Evolutionary conservation across 2,329 filamentous ascomycete genomes (phyloP), one percentile per base, ranked within the genome.

Genomic region (Coniella lustricola): DNA sequence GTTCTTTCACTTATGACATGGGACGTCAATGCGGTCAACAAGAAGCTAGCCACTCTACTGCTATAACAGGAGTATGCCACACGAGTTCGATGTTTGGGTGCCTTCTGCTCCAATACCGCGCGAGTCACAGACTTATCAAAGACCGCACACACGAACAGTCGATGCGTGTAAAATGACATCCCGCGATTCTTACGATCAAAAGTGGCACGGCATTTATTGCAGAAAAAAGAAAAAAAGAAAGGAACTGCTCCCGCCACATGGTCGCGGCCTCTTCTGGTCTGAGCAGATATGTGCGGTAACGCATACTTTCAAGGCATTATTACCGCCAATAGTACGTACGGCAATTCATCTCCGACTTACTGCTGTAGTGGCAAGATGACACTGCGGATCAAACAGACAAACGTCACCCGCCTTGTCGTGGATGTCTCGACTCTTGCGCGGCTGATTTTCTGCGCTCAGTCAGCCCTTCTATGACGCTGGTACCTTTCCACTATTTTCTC

Each of bases 1-100:
- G 49, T 50, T 58, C 54, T 49, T 56, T 42, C 20, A 25, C 38
- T 49, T 54, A 33, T 52, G 56, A 56, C 54, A 36, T 10, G 44
- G 38, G 29, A 40, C 20, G 16, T 29, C 25, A 17, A 16, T 52
- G 50, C 57, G 51, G 57, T 57, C 40, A 46, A 35, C 46, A 49
- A 53, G 12, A 42, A 14, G n/a, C 29, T 42, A 42, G 29, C n/a
- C 16, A 33, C 17, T 21, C 16, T 42, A 29, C 16, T 20, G 17
- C 25, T 33, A 22, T 29, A 20, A 25, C 29, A 32, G 7, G 10
- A 29, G 25, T 5, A 5, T 10, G 25, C 5, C 25, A 29, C 10
- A 29, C 25, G 10, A 29, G 10, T 5, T 10, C 25, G 25, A 29
- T 10, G 5, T n/a, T 29, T 10, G 10, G 25, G 25, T 29, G 25